phyloP scores from a whole-genome alignment of 805 yeast genomes.

The Grigorovia jiainica region DNA sequence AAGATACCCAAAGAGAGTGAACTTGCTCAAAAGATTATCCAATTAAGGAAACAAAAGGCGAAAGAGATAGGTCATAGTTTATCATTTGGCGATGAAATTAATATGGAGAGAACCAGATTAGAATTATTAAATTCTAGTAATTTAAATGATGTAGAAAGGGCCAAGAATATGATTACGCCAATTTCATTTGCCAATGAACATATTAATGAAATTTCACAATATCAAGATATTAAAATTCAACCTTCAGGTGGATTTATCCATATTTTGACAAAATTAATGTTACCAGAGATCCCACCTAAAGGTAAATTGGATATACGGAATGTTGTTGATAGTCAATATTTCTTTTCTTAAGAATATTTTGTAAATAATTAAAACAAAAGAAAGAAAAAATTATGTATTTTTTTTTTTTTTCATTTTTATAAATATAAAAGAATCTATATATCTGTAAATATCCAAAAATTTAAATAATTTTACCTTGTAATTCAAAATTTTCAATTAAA shows the following conservation, averaged over 20 bases:
- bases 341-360: constrained; percentile 39
- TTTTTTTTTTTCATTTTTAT: not conserved
- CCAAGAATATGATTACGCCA: constrained; percentile 56
- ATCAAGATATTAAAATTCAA: constrained; percentile 2
- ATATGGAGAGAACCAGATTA: constrained; percentile 57
- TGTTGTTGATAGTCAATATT: constrained; percentile 67
- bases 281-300: constrained; percentile 66
- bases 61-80: constrained; percentile 43
- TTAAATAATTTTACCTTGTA: constrained; percentile 68
- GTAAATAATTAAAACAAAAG: constrained; percentile 1
- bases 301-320: constrained; percentile 77
- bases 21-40: constrained; percentile 41
- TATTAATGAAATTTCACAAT: constrained; percentile 9
- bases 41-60: constrained; percentile 40
- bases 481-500: constrained; percentile 69
- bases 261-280: constrained; percentile 54
- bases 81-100: constrained; percentile 64
- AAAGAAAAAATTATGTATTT: not conserved
- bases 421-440: not conserved
- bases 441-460: not conserved
- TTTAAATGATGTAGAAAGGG: constrained; percentile 39
- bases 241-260: too few relatives aligned
- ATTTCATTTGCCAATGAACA: constrained; percentile 40
- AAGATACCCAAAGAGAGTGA: constrained; percentile 43
- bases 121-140: constrained; percentile 43